Evolutionary conservation across 768 basidiomycete species (phyloP).

Genomic region (Strobilomyces confusus): DNA sequence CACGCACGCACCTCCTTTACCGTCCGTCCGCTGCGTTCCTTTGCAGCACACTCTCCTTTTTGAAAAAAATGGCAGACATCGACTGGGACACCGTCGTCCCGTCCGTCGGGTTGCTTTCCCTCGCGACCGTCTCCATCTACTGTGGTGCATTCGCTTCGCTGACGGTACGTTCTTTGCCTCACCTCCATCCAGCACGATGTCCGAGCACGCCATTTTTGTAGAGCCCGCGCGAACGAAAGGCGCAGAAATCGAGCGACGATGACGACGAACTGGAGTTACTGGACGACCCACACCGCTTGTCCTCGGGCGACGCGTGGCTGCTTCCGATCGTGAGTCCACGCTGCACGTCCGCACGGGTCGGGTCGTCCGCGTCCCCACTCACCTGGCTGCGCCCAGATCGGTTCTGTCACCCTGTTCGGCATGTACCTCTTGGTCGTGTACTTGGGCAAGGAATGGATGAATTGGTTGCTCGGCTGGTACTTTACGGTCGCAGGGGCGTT

Average conservation of each 20-base stretch:
- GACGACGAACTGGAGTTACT: slow-evolving; percentile 54
- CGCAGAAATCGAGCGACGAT: slow-evolving; percentile 28
- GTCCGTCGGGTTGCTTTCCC: slow-evolving; percentile 61
- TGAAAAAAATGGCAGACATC: slow-evolving; percentile 10
- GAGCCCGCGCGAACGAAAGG: slow-evolving; percentile 1
- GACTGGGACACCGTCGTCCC: slow-evolving; percentile 64
- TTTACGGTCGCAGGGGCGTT: slow-evolving; percentile 63
- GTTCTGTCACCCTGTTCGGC: slow-evolving; percentile 63
- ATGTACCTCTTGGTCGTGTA: slow-evolving; percentile 71
- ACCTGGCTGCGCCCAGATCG: slow-evolving; percentile 44
- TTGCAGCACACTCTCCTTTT: background rate
- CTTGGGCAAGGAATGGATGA: slow-evolving; percentile 78
- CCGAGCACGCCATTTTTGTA: background rate
- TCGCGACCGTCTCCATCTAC: slow-evolving; percentile 67
- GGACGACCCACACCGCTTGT: slow-evolving; percentile 56
- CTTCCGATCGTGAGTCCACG: slow-evolving; percentile 62
- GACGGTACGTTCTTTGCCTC: slow-evolving; percentile 43
- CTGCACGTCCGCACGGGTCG: background rate
- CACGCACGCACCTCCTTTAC: no score
- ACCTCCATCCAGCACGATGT: background rate
- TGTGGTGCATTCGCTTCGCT: slow-evolving; percentile 67
- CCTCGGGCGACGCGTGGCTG: slow-evolving; percentile 66
- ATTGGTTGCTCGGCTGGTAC: slow-evolving; percentile 74
- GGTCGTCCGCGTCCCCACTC: background rate
- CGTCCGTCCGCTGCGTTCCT: background rate